Conservation (phyloP, 345 rosid species). For the Pelargonium nanum region DNA sequence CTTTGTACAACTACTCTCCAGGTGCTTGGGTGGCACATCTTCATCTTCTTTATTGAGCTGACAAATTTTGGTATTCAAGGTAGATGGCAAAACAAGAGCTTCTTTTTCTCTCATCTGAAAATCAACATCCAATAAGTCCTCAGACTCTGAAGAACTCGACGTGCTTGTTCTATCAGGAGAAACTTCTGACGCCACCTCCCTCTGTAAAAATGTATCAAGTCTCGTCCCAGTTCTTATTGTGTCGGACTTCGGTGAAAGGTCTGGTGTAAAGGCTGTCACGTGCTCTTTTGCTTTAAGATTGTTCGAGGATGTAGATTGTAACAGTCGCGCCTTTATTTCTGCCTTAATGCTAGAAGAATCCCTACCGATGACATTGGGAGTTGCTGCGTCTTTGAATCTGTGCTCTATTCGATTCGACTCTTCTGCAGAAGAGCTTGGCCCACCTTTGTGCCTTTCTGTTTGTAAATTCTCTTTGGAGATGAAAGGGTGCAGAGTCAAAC, state of each 20-base stretch:
- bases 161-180: constrained; percentile 18
- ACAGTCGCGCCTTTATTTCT: constrained; percentile 23
- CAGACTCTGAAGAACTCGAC: constrained; percentile 31
- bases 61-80: neutral
- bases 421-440: constrained; percentile 2
- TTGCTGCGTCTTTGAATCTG: constrained; percentile 3
- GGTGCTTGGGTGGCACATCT: neutral
- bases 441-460: neutral
- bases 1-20: too few species aligned
- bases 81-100: neutral
- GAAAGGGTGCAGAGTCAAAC: constrained; percentile 14
- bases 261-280: constrained; percentile 2
- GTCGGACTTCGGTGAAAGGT: neutral
- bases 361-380: constrained; percentile 8
- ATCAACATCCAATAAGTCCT: constrained; percentile 4
- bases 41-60: neutral
- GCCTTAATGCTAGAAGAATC: constrained; percentile 19
- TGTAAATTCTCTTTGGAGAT: constrained; percentile 11
- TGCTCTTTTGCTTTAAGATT: constrained; percentile 13
- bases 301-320: constrained; percentile 4
- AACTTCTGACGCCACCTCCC: constrained; percentile 1
- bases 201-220: neutral
- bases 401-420: constrained; percentile 12
- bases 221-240: neutral
- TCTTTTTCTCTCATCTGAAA: constrained; percentile 5